These are phyloP conservation scores for Thielaviopsis musarum DNA, from an alignment of 2,329 filamentous ascomycete genomes.

Conservation along the genomic window DNA sequence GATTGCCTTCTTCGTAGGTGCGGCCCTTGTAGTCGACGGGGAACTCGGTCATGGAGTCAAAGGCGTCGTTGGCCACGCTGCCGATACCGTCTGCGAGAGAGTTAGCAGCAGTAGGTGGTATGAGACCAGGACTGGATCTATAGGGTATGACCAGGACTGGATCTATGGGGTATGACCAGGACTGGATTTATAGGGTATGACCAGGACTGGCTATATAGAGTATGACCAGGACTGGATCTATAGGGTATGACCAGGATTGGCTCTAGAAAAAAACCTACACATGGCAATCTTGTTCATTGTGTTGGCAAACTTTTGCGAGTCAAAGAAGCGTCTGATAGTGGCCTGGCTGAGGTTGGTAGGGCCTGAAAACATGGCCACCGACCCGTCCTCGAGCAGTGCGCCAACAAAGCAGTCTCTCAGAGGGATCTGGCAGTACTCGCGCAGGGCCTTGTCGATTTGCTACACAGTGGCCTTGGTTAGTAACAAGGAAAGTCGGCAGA, in stretches of 20 bases:
- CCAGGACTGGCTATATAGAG: too few species aligned
- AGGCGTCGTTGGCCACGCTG: neutral
- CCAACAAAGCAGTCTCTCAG: conserved; percentile 36
- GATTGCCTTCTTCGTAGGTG: neutral
- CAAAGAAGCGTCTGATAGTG: conserved; percentile 29
- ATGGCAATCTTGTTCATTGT: conserved; percentile 8
- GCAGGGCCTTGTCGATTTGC: conserved; percentile 34
- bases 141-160: too few species aligned
- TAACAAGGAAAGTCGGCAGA: too few species aligned
- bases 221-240: neutral
- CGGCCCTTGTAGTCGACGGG: neutral
- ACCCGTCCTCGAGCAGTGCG: conserved; percentile 31
- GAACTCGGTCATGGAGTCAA: neutral
- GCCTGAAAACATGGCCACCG: conserved; percentile 28
- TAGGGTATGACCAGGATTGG: too few species aligned
- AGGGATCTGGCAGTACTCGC: conserved; percentile 34
- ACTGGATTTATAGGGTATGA: too few species aligned
- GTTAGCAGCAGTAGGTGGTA: neutral
- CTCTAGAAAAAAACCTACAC: too few species aligned
- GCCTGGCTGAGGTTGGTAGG: conserved; percentile 24
- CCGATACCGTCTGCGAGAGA: neutral
- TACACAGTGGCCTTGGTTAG: conserved; percentile 14
- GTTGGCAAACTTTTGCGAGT: conserved; percentile 23
- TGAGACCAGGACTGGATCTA: neutral
- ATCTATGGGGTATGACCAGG: too few species aligned